Evolutionary conservation across 495 filamentous ascomycete genomes (phyloP).

Genomic region (Trichoderma reesei): DNA sequence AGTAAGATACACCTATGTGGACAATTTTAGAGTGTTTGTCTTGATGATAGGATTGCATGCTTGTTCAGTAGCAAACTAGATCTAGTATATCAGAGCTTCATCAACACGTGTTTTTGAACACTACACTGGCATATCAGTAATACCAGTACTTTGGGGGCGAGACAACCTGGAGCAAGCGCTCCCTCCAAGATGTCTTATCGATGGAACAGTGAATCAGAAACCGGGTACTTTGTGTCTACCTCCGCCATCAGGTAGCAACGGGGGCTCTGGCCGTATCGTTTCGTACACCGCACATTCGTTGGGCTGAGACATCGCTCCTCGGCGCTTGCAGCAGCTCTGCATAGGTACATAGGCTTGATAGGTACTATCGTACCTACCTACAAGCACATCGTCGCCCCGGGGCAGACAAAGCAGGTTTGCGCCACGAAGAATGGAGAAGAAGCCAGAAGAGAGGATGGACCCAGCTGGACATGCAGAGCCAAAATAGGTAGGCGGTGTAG

Average conservation of each 20-base stretch:
- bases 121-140: too few species aligned
- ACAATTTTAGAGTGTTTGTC: too few species aligned
- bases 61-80: too few species aligned
- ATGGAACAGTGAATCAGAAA: too few species aligned
- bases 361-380: too few species aligned
- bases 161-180: neutral
- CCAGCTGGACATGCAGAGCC: neutral
- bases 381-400: neutral
- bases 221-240: too few species aligned
- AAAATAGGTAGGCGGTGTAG: neutral
- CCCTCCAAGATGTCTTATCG: too few species aligned
- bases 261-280: neutral
- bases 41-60: too few species aligned
- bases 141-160: neutral
- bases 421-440: neutral
- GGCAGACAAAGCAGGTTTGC: neutral
- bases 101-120: too few species aligned
- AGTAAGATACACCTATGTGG: too few species aligned
- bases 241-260: neutral
- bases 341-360: neutral
- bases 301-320: neutral
- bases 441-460: neutral
- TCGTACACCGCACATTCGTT: constrained; percentile 3
- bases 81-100: too few species aligned
- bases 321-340: neutral